Evolutionary conservation across 495 filamentous ascomycete species (phyloP), one percentile per base, ranked within the genome.

Genomic region (Penicillium arizonense): DNA sequence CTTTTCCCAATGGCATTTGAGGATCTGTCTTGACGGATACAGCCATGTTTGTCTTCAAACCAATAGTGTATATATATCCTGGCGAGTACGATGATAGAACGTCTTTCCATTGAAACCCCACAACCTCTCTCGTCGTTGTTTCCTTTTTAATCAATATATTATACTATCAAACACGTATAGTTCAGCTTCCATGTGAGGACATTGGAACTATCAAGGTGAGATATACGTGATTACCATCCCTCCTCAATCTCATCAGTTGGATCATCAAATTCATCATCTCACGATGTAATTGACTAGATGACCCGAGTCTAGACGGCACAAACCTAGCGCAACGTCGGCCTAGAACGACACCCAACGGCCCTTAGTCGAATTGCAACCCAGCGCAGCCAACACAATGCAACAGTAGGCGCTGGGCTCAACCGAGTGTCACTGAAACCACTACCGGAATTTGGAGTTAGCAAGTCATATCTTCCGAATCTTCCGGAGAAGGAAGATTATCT

Each of bases 401-500:
- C 90, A 20, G 87, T 95, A 13, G 89, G 89, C 12, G 74, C 80
- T 38, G 73, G 71, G 44, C 47, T 77, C 32, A 83, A 72, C 13
- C 67, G 76, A 26, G 64, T 72, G 46, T 80, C 77, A 0, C 78
- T 62, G 59, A 86, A 75, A 59, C 84, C 87, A 28, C 57, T 83
- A 47, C 80, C 81, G 4, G 68, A 71, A 9, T 81, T 83, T 56
- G 89, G 90, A 10, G 86, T 78, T 48, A 89, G 89, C 2, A 94
- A 91, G 67, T 79, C 86, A 10, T 91, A 85, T 68, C 91, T 90
- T 9, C 89, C 87, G 4, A 75, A 69, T 0, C 65, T 95, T 36
- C 88, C 88, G 5, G 82, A 82, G 20, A 77, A 79, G 58, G 91
- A 94, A 58, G 84, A 87, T 52, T 96, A 94, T 73, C 89, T 95